A percentile compares a stretch with the other conserved stretches of the same genome.
phyloP scores from a whole-genome alignment of 108 stramenopile genomes.

The Discostella stelligeroides region DNA sequence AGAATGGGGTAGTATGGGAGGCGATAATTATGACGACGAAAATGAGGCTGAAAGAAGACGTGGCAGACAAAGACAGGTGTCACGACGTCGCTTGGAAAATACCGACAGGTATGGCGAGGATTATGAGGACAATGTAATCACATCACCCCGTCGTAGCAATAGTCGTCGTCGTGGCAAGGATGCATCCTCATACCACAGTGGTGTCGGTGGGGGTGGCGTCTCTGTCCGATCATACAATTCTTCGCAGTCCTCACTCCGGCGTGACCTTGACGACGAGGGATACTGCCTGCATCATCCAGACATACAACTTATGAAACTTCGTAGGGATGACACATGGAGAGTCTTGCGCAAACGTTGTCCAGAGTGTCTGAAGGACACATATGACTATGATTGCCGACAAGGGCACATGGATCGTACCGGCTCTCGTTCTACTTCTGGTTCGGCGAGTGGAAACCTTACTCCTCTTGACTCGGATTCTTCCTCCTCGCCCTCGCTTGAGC shows the following conservation, averaged over 20 bases:
- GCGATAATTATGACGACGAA: not conserved
- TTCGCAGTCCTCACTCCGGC: too few species aligned
- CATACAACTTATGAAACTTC: constrained; percentile 6
- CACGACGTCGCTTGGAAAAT: not conserved
- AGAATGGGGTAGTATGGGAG: too few species aligned
- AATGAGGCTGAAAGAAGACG: not conserved
- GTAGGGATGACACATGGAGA: not conserved
- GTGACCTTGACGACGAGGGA: constrained; percentile 10
- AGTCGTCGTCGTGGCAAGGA: too few species aligned
- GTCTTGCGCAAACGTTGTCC: constrained; percentile 2
- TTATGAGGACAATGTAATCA: not conserved
- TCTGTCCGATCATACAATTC: not conserved
- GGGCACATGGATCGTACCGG: too few species aligned
- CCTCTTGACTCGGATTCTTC: not conserved
- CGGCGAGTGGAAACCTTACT: not conserved
- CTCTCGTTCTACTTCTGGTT: not conserved
- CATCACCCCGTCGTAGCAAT: too few species aligned
- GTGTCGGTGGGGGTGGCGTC: constrained; percentile 3
- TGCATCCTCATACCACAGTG: not conserved
- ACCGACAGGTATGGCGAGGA: not conserved
- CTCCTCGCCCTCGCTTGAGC: not conserved
- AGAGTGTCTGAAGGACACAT: not conserved
- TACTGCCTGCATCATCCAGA: constrained; percentile 10
- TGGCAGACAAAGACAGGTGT: not conserved
- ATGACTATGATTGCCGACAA: too few species aligned